Conservation (phyloP, 2,329 filamentous ascomycete genomes). For the Hymenoscyphus salicellus region DNA sequence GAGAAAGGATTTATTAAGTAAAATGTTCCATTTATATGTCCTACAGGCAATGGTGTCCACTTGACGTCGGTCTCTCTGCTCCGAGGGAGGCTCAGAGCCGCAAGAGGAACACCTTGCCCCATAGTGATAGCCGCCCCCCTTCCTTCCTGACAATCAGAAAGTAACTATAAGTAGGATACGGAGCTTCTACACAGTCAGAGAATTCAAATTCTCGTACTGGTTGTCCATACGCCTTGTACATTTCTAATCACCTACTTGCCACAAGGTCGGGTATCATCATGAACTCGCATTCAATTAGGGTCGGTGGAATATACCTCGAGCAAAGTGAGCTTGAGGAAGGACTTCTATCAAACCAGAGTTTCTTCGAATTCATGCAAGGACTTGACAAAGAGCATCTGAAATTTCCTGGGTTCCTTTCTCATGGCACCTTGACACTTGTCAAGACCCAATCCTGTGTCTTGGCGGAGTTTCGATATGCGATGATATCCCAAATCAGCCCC, state of each 20-base stretch:
- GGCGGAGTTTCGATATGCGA: too few relatives aligned
- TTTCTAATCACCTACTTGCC: neutral
- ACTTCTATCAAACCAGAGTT: neutral
- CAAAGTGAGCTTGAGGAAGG: neutral
- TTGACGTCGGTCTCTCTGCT: neutral
- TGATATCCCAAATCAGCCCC: neutral
- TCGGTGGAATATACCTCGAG: neutral
- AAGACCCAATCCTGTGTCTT: too few relatives aligned
- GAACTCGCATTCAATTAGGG: neutral
- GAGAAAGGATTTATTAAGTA: neutral
- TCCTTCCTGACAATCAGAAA: neutral
- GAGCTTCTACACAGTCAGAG: neutral
- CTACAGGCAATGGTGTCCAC: neutral
- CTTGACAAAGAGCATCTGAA: neutral
- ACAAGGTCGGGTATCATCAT: neutral
- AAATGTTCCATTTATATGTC: neutral
- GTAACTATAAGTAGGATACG: neutral
- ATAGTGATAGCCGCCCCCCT: neutral
- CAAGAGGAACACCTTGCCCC: neutral
- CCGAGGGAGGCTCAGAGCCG: constrained; percentile 1
- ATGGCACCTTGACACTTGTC: too few relatives aligned
- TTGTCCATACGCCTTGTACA: neutral
- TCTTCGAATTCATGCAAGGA: neutral
- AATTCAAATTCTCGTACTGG: neutral
- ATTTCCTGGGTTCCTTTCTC: neutral